phyloP scores from a whole-genome alignment of 495 filamentous ascomycete genomes.

The Hypoxylon subgilvum region DNA sequence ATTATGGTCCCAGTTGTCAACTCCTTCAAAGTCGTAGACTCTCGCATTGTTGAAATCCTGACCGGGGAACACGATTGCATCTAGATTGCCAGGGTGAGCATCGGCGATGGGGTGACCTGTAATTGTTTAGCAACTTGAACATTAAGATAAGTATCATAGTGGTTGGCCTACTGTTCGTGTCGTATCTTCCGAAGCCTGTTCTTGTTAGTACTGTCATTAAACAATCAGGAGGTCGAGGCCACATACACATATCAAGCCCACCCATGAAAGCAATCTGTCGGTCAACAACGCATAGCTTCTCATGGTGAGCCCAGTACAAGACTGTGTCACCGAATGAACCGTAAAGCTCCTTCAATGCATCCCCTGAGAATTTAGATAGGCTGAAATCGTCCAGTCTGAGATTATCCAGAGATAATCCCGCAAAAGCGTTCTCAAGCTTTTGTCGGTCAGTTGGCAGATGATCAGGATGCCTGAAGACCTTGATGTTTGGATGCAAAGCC shows the following conservation, averaged over 20 bases:
- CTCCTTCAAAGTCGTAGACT: constrained; percentile 85
- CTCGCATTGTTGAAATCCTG: constrained; percentile 96
- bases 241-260: constrained; percentile 68
- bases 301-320: constrained; percentile 94
- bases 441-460: constrained; percentile 68
- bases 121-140: constrained; percentile 34
- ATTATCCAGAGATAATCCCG: constrained; percentile 59
- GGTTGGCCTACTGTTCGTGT: constrained; percentile 57
- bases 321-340: constrained; percentile 79
- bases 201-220: constrained; percentile 15
- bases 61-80: constrained; percentile 79
- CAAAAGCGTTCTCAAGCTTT: constrained; percentile 38
- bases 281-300: constrained; percentile 89
- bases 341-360: constrained; percentile 76
- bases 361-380: constrained; percentile 65
- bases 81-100: constrained; percentile 77
- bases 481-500: constrained; percentile 81
- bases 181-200: constrained; percentile 65
- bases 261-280: constrained; percentile 89
- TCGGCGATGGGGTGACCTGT: constrained; percentile 81
- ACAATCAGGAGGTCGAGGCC: background rate
- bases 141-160: background rate
- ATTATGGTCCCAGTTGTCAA: constrained; percentile 83
- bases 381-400: constrained; percentile 54
- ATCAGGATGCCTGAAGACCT: constrained; percentile 91